Evolutionary conservation across 805 yeast species (phyloP).

Genomic region (Candida michaelii): DNA sequence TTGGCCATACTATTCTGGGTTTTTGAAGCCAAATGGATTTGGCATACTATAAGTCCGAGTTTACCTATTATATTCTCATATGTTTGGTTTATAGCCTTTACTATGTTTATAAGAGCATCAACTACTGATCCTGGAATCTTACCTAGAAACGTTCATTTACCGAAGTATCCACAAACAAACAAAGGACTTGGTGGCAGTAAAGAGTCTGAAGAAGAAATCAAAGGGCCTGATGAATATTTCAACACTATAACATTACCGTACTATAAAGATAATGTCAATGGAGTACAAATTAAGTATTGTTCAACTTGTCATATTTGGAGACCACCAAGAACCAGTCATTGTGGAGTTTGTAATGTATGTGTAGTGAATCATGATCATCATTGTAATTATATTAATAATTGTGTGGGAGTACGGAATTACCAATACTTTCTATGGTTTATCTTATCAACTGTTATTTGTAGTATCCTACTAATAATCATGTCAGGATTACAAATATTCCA

Average conservation of each 20-base stretch:
- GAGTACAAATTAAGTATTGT: constrained; percentile 57
- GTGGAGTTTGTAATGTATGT: constrained; percentile 68
- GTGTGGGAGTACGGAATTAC: constrained; percentile 42
- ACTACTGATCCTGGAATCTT: constrained; percentile 68
- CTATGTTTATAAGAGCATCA: constrained; percentile 53
- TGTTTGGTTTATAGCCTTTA: constrained; percentile 50
- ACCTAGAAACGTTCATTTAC: constrained; percentile 66
- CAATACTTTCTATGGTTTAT: constrained; percentile 36
- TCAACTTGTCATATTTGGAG: constrained; percentile 59
- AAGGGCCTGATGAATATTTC: constrained; percentile 60
- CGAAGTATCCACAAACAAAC: constrained; percentile 13
- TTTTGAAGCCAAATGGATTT: constrained; percentile 49
- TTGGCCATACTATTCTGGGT: constrained; percentile 55
- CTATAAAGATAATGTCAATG: constrained; percentile 20
- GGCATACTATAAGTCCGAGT: constrained; percentile 58
- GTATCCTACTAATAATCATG: constrained; percentile 20
- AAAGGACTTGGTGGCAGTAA: background rate
- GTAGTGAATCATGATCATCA: constrained; percentile 70
- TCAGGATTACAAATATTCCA: constrained; percentile 24
- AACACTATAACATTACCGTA: constrained; percentile 52
- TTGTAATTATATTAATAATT: constrained; percentile 58
- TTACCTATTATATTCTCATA: constrained; percentile 58
- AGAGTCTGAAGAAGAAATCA: background rate
- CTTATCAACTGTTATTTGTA: constrained; percentile 18
- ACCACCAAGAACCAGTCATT: constrained; percentile 68